These are phyloP conservation scores for Amesomyces nigricolor DNA, from an alignment of 2,329 filamentous ascomycete species.

Conservation along the genomic window DNA sequence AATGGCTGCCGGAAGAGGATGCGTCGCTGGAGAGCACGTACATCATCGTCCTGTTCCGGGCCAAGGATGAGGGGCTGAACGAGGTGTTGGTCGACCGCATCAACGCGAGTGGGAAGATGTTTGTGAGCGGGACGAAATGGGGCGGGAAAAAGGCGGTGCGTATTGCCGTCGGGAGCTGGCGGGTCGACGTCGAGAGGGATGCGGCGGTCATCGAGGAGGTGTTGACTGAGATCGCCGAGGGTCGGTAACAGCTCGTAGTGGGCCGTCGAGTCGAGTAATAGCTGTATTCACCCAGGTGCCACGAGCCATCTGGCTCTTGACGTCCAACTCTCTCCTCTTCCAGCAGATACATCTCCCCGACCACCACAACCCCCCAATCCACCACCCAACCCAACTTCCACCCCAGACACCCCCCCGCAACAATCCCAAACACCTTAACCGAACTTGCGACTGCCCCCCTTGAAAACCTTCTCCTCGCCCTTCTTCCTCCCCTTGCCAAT, in stretches of 20 bases:
- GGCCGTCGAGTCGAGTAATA: background rate
- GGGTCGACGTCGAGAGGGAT: constrained; percentile 64
- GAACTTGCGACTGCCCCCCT: constrained; percentile 51
- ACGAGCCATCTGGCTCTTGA: too few relatives aligned
- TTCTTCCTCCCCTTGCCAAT: constrained; percentile 52
- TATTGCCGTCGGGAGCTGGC: constrained; percentile 85
- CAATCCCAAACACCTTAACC: constrained; percentile 35
- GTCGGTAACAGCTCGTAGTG: background rate
- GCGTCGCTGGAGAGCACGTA: constrained; percentile 48
- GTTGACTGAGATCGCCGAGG: constrained; percentile 20
- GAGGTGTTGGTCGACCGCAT: constrained; percentile 61
- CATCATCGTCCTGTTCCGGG: constrained; percentile 70
- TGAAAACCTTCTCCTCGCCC: constrained; percentile 27
- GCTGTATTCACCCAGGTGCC: background rate
- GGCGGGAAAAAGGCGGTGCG: constrained; percentile 65
- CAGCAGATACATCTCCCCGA: too few relatives aligned
- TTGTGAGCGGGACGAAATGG: constrained; percentile 79
- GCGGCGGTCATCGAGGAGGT: constrained; percentile 58
- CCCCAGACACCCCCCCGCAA: background rate
- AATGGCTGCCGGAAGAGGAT: constrained; percentile 52
- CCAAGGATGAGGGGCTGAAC: constrained; percentile 61
- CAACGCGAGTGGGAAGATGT: constrained; percentile 68
- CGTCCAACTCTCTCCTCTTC: background rate
- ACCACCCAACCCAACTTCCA: too few relatives aligned
- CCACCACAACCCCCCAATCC: too few relatives aligned